Conservation (phyloP, 257 asterid genomes). For the Solanum appendiculatum region DNA sequence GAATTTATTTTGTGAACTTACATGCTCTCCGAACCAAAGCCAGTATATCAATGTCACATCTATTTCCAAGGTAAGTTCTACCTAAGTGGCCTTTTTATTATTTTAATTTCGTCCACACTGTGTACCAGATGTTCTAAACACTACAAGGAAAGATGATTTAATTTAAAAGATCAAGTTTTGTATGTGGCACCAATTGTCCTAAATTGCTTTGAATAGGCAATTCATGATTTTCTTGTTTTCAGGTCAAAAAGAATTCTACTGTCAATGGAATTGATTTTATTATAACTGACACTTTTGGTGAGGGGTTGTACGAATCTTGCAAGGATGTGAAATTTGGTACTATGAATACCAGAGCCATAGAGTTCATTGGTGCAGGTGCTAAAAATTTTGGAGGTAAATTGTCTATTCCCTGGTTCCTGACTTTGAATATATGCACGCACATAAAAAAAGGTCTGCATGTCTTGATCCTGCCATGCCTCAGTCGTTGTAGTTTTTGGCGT, state of each 20-base stretch:
- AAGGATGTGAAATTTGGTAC: constrained; percentile 96
- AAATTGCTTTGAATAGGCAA: background rate
- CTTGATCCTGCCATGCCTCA: background rate
- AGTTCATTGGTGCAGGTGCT: constrained; percentile 97
- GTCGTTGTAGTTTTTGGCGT: background rate
- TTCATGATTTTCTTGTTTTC: constrained; percentile 11
- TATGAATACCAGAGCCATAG: constrained; percentile 93
- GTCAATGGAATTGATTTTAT: constrained; percentile 77
- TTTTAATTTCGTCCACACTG: background rate
- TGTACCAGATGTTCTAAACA: background rate
- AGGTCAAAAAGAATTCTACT: constrained; percentile 61
- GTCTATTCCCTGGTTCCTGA: background rate
- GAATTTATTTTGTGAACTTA: constrained; percentile 95
- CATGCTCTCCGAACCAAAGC: constrained; percentile 97
- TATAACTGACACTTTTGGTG: constrained; percentile 68
- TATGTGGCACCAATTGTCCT: background rate
- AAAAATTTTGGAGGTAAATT: constrained; percentile 59
- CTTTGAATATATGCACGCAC: background rate
- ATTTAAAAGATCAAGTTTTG: background rate
- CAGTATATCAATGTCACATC: constrained; percentile 93
- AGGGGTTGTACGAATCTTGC: constrained; percentile 85
- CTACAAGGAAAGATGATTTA: background rate
- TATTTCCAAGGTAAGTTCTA: constrained; percentile 48
- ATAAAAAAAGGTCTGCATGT: background rate
- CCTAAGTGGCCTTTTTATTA: background rate